Conservation (phyloP, 2,329 filamentous ascomycete species). For the Teratosphaeria gauchensis region DNA sequence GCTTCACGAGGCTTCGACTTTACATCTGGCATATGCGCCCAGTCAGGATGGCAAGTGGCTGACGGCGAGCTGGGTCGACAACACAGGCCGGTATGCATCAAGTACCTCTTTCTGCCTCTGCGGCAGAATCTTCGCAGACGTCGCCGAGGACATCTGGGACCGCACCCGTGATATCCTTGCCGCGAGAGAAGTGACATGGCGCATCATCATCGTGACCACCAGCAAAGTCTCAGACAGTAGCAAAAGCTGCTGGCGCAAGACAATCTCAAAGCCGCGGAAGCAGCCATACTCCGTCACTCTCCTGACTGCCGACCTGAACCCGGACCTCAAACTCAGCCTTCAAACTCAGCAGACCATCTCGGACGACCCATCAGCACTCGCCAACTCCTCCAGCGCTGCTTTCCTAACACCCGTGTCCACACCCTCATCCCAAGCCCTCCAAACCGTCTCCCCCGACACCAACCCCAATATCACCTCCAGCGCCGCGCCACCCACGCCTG, state of each 20-base stretch:
- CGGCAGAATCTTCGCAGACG: constrained; percentile 52
- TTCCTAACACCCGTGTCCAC: constrained; percentile 57
- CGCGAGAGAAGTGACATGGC: constrained; percentile 63
- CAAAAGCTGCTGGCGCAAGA: constrained; percentile 15
- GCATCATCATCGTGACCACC: constrained; percentile 54
- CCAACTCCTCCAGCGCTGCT: constrained; percentile 18
- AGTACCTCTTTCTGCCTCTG: constrained; percentile 62
- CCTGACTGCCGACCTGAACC: constrained; percentile 11
- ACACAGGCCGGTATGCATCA: constrained; percentile 61
- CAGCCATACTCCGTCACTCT: constrained; percentile 25
- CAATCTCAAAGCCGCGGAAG: constrained; percentile 18
- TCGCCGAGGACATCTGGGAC: constrained; percentile 69
- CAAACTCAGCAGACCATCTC: background rate
- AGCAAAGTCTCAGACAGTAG: constrained; percentile 8
- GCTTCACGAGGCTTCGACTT: constrained; percentile 66
- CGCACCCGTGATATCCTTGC: constrained; percentile 62
- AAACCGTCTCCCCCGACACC: constrained; percentile 22
- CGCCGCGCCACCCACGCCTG: constrained; percentile 32
- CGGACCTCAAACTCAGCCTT: constrained; percentile 12
- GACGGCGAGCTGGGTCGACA: constrained; percentile 72
- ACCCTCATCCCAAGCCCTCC: constrained; percentile 31
- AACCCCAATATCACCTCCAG: constrained; percentile 10
- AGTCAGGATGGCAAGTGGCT: constrained; percentile 71
- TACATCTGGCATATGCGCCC: constrained; percentile 70
- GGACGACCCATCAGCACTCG: background rate